Evolutionary conservation across 352 stramenopile genomes (phyloP), one percentile per base, ranked within the genome.

Genomic region (Globisporangium alternatum): DNA sequence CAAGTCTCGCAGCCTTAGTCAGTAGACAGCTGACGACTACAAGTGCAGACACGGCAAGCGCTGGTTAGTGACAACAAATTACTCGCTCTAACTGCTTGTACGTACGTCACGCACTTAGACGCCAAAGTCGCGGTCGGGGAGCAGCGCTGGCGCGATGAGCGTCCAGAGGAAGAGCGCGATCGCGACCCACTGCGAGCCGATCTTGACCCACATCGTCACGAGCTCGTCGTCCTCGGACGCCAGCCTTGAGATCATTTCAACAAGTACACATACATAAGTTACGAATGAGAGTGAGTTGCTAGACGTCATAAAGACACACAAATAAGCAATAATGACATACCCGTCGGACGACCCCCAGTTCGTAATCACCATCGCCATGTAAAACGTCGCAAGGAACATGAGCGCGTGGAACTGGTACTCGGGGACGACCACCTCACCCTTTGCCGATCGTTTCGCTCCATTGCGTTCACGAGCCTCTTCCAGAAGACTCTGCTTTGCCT

Each of bases 161-260:
- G 95, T 98, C 97, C 97, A 99, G 7, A 96, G 64, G 69, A 98
- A 99, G 4, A 99, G 69, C 9, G 80, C 69, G 8, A 96, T 81
- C 9, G 85, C 88, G 12, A 91, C 73, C 95, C 95, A 99, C 68
- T 98, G 93, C 21, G 89, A 96, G 17, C 78, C 76, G 67, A 97
- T 93, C 30, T 98, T 92, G 57, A 99, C 96, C 92, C 93, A 98
- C 95, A 98, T 98, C 5, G 81, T 93, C 28, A 90, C 77, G 5
- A 85, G 68, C 43, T 89, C 70, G 54, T 91, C 81, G n/a, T 69
- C 61, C 12, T 66, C 67, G 2, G 70, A 77, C 17, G 77, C 56
- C 47, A 53, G 7, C 5, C 52, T 62, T 19, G 21, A n/a, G 10
- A 35, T 35, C 22, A 54, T 13, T 56, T 9, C 49, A 22, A 44